Percentiles rank a stretch among this genome's conserved stretches.
These are phyloP conservation scores for Claviceps monticola DNA, from an alignment of 2,329 filamentous ascomycete species.

Conservation along the genomic window DNA sequence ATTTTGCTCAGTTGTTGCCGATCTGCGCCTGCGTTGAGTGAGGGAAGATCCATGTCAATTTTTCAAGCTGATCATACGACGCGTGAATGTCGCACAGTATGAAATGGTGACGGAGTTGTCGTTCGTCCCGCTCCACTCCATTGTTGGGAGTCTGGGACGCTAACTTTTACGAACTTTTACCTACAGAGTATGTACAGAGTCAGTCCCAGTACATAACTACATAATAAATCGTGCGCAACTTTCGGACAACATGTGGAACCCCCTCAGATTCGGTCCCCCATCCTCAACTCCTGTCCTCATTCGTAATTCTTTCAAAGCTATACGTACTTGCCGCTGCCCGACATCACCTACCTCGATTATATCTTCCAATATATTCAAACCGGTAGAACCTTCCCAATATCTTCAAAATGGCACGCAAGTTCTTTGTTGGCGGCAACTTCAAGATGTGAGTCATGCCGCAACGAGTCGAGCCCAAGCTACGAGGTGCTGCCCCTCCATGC, in stretches of 20 bases:
- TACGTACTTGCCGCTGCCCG: not conserved
- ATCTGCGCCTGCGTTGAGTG: not conserved
- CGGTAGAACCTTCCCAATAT: not conserved
- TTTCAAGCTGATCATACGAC: no score
- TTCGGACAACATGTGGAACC: not conserved
- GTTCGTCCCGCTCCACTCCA: not conserved
- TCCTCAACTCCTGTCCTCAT: not conserved
- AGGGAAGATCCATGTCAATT: not conserved
- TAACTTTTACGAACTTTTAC: no score
- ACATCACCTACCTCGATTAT: not conserved
- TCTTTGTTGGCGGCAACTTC: conserved; percentile 98
- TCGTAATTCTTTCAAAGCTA: not conserved
- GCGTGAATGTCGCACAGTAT: not conserved
- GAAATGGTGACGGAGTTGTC: not conserved
- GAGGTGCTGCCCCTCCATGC: conserved; percentile 14
- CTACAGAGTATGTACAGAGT: no score
- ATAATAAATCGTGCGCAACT: not conserved
- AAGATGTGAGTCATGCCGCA: conserved; percentile 63
- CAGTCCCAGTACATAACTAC: no score
- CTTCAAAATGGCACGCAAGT: conserved; percentile 68
- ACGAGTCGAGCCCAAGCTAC: not conserved
- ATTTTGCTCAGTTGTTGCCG: no score
- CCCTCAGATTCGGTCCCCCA: not conserved
- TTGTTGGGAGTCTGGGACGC: not conserved
- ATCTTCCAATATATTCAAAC: not conserved